phyloP scores from a whole-genome alignment of 495 filamentous ascomycete genomes.

The Aspergillus panamensis region DNA sequence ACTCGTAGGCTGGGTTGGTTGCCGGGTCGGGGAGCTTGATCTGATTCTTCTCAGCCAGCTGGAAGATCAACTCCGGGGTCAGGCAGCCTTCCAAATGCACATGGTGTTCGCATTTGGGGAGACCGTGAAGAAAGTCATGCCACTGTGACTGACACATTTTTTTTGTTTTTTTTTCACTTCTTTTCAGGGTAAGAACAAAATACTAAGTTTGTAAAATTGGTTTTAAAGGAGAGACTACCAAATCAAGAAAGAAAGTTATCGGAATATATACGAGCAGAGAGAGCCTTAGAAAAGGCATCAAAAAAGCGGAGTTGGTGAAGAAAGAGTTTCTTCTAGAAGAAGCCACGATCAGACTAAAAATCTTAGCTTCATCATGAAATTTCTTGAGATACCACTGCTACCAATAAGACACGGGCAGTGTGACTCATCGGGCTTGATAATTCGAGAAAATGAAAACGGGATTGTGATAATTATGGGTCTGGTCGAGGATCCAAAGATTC shows the following conservation, averaged over 20 bases:
- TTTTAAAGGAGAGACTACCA: background rate
- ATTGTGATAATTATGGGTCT: background rate
- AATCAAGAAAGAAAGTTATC: background rate
- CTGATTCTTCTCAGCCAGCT: slow-evolving; percentile 59
- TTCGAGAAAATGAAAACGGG: background rate
- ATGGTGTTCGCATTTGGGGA: slow-evolving; percentile 81
- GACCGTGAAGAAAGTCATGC: slow-evolving; percentile 59
- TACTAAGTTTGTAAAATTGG: too few relatives aligned
- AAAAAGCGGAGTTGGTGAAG: background rate
- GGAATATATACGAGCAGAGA: background rate
- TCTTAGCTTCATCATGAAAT: too few relatives aligned
- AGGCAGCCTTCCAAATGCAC: slow-evolving; percentile 73
- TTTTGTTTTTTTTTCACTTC: too few relatives aligned
- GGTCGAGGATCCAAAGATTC: background rate
- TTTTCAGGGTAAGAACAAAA: background rate
- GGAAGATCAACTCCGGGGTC: slow-evolving; percentile 63
- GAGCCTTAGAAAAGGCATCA: background rate
- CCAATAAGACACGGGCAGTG: background rate
- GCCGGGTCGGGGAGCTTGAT: slow-evolving; percentile 52
- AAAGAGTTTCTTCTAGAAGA: background rate
- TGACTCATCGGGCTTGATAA: background rate
- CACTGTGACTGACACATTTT: slow-evolving; percentile 37
- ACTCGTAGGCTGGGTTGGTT: slow-evolving; percentile 56
- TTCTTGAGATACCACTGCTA: too few relatives aligned
- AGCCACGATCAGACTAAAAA: too few relatives aligned